Evolutionary conservation across 2,329 filamentous ascomycete genomes (phyloP), one percentile per base, ranked within the genome.

Genomic region (Daldinia sp.): DNA sequence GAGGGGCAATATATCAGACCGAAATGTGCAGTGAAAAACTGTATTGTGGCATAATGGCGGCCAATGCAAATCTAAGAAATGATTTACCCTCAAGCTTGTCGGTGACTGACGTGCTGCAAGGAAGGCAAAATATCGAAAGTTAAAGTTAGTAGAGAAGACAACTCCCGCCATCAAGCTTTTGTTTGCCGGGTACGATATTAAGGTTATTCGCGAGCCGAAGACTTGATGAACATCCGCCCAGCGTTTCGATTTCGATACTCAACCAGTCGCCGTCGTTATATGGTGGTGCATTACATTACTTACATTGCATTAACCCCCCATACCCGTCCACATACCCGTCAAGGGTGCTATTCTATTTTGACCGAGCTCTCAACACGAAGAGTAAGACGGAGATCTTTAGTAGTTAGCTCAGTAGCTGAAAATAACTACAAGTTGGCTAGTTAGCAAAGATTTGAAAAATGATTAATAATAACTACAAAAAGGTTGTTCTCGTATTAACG

Each of bases 21-120:
- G 70, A 71, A 45, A 64, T 47, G 60, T 70, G 70, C 70, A 70
- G 67, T 60, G 45, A 67, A 71, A n/a, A 69, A 71, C 58, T 61
- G 53, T 66, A 66, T 50, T 63, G 52, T 59, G 58, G 43, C 52
- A 57, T 49, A 30, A 23, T 19, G 15, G 17, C 15, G 23, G 8
- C 27, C 19, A 13, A 51, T 55, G 45, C 43, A 49, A 58, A 39
- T 54, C 25, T 25, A 27, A 34, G 48, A 35, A 34, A 57, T 52
- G 52, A 56, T 54, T 60, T 62, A 34, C 55, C 53, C 39, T 32
- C 34, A 58, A 32, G 57, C 51, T 62, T 67, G 58, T 65, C 67
- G 64, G 64, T 58, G 62, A 66, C 51, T 59, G 61, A 67, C 66
- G 65, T 66, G 23, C 48, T 35, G 41, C 47, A 58, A 39, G 19